A percentile compares a stretch with the other conserved stretches of the same genome.
These are phyloP conservation scores for Laburnicola sp. DNA, from an alignment of 2,329 filamentous ascomycete species.

Conservation along the genomic window DNA sequence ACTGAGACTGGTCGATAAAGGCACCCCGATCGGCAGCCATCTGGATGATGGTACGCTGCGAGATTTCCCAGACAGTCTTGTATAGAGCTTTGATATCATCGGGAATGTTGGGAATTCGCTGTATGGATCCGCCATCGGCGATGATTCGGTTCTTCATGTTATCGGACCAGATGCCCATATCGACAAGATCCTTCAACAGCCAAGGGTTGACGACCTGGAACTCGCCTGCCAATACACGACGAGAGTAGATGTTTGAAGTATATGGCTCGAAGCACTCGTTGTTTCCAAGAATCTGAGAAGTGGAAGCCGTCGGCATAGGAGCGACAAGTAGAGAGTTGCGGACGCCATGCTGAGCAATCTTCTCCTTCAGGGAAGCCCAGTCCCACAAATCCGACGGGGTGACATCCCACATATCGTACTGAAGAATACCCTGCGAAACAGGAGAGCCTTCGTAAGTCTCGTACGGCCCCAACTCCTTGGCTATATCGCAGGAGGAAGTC, in stretches of 20 bases:
- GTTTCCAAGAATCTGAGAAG: slow-evolving; percentile 96
- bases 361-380: slow-evolving; percentile 83
- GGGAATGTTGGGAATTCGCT: slow-evolving; percentile 96
- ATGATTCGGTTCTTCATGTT: slow-evolving; percentile 99
- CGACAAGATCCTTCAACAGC: slow-evolving; percentile 96
- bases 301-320: slow-evolving; percentile 97
- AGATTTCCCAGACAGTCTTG: slow-evolving; percentile 99
- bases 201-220: slow-evolving; percentile 99
- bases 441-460: slow-evolving; percentile 90
- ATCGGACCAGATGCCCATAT: slow-evolving; percentile 97
- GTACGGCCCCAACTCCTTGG: slow-evolving; percentile 82
- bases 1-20: slow-evolving; percentile 98
- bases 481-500: slow-evolving; percentile 84
- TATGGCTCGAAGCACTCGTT: slow-evolving; percentile 99
- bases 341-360: slow-evolving; percentile 90
- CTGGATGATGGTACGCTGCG: slow-evolving; percentile 90
- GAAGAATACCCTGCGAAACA: slow-evolving; percentile 90
- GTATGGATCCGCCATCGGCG: slow-evolving; percentile 90
- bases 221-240: slow-evolving; percentile 94
- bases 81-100: slow-evolving; percentile 94
- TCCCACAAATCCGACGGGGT: slow-evolving; percentile 96
- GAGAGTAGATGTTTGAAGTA: slow-evolving; percentile 99
- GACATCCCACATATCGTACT: slow-evolving; percentile 98
- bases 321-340: slow-evolving; percentile 95
- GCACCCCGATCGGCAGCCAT: slow-evolving; percentile 98